Evolutionary conservation across 2,329 filamentous ascomycete genomes (phyloP).

Genomic region (Fusarium oxysporum): DNA sequence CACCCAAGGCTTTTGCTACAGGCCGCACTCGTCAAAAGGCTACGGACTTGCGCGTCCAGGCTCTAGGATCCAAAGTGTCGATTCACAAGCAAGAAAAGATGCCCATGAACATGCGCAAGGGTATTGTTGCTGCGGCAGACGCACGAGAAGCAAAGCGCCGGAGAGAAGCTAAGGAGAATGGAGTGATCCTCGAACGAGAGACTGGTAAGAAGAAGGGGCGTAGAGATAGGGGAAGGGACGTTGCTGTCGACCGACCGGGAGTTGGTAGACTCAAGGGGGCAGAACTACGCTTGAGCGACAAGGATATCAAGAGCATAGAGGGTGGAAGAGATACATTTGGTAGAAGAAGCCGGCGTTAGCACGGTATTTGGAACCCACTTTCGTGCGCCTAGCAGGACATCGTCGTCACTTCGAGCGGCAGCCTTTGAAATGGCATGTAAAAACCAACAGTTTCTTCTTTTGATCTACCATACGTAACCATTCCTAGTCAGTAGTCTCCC

Average conservation of each 20-base stretch:
- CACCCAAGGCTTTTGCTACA: slow-evolving; percentile 58
- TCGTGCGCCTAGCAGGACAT: background rate
- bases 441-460: slow-evolving; percentile 33
- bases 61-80: slow-evolving; percentile 81
- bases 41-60: slow-evolving; percentile 83
- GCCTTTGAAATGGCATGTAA: slow-evolving; percentile 1
- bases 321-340: slow-evolving; percentile 61
- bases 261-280: slow-evolving; percentile 86
- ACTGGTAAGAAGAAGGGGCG: slow-evolving; percentile 54
- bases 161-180: slow-evolving; percentile 87
- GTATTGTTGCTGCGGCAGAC: slow-evolving; percentile 77
- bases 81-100: slow-evolving; percentile 85
- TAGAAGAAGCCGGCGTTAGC: slow-evolving; percentile 49
- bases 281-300: slow-evolving; percentile 80
- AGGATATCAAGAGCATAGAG: slow-evolving; percentile 79
- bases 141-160: slow-evolving; percentile 77
- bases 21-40: slow-evolving; percentile 85
- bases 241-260: slow-evolving; percentile 77
- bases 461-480: slow-evolving; percentile 26
- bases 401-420: background rate
- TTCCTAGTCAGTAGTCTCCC: slow-evolving; percentile 17
- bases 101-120: slow-evolving; percentile 87
- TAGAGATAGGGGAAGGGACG: slow-evolving; percentile 61
- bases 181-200: slow-evolving; percentile 81
- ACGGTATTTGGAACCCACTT: background rate